Percentiles rank a stretch among this genome's conserved stretches.
phyloP scores from a whole-genome alignment of 2,329 filamentous ascomycete species.

The Colletotrichum spaethianum region DNA sequence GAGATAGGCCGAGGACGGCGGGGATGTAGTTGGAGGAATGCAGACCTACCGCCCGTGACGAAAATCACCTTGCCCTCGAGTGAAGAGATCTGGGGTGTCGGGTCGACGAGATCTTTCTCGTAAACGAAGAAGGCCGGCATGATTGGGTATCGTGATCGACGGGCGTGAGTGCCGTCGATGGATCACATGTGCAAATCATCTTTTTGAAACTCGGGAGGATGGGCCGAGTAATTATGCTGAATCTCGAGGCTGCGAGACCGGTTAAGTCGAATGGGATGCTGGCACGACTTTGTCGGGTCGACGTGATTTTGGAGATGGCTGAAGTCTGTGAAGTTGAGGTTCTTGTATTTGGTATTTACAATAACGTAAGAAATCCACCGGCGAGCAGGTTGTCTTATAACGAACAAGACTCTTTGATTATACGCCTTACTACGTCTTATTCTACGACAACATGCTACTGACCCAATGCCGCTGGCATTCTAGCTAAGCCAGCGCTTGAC shows the following conservation, averaged over 20 bases:
- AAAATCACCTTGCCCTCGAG: constrained; percentile 64
- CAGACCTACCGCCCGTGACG: constrained; percentile 62
- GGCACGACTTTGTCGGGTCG: neutral
- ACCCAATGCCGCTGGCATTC: neutral
- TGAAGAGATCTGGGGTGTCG: constrained; percentile 51
- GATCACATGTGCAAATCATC: no score
- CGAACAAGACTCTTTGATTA: neutral
- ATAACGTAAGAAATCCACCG: neutral
- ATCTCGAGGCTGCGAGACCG: neutral
- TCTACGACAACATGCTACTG: neutral
- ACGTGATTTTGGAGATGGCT: neutral
- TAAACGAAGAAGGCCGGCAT: constrained; percentile 25
- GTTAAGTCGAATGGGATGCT: neutral
- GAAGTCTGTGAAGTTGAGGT: neutral
- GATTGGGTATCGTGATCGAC: neutral
- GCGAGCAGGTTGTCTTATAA: neutral
- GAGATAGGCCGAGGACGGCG: neutral
- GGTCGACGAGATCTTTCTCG: constrained; percentile 25
- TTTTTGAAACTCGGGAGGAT: no score
- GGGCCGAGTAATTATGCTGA: neutral
- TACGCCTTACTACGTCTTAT: neutral
- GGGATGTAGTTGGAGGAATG: no score
- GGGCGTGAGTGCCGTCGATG: no score
- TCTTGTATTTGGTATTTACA: neutral
- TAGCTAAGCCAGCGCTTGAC: no score